A percentile compares a stretch with the other conserved stretches of the same genome.
Evolutionary conservation across 495 filamentous ascomycete genomes (phyloP).

Genomic region (Lasiosphaeriaceae sp.): DNA sequence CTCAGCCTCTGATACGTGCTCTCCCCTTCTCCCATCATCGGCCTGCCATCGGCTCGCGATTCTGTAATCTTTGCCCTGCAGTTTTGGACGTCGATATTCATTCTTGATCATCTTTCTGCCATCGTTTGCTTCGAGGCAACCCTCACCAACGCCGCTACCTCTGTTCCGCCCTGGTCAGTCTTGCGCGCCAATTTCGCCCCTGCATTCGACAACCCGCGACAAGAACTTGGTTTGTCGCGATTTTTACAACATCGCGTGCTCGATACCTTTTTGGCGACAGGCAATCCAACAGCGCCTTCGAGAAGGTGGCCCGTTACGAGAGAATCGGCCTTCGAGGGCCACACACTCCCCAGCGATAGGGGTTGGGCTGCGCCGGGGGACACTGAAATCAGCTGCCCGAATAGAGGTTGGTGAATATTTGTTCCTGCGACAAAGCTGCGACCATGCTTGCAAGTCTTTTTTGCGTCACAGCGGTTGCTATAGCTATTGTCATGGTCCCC

Average conservation of each 20-base stretch:
- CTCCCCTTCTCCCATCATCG: conserved; percentile 26
- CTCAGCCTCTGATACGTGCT: conserved; percentile 33
- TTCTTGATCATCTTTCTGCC: conserved; percentile 20
- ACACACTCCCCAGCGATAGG: conserved; percentile 22
- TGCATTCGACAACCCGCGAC: conserved; percentile 16
- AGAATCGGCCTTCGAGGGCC: conserved; percentile 19
- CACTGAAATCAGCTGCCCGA: conserved; percentile 8
- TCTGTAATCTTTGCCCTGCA: conserved; percentile 18
- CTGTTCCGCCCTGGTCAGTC: conserved; percentile 14
- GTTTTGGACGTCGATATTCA: conserved; percentile 21
- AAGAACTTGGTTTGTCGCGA: conserved; percentile 6
- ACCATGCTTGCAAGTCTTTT: not conserved
- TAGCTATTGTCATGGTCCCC: too few species aligned
- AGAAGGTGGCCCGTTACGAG: conserved; percentile 14
- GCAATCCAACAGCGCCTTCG: not conserved
- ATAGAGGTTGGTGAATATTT: conserved; percentile 16
- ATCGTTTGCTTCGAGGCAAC: not conserved
- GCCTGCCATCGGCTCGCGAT: conserved; percentile 21
- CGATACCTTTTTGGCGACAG: conserved; percentile 5
- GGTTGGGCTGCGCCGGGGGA: conserved; percentile 19
- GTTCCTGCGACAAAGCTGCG: not conserved
- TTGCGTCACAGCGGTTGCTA: not conserved
- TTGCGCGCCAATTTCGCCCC: conserved; percentile 30
- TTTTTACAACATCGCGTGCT: conserved; percentile 11
- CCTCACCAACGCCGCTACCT: not conserved